phyloP scores from a whole-genome alignment of 208 protist genomes.

The Trypanosoma platydactyli region DNA sequence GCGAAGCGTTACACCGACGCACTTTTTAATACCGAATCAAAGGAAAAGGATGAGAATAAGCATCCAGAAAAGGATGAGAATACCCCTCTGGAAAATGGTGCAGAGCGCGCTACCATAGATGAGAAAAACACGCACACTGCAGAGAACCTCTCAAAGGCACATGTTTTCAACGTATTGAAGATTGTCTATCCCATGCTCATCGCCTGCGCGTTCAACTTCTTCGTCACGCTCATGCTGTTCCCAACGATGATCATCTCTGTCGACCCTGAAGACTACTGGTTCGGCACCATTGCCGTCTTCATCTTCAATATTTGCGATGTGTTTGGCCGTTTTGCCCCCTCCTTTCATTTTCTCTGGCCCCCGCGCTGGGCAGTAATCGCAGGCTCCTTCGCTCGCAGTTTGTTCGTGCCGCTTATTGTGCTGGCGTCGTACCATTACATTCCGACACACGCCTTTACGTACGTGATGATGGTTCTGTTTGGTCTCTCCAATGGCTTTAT shows the following conservation, averaged over 20 bases:
- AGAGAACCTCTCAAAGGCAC: slow-evolving; percentile 13
- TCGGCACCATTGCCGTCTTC: slow-evolving; percentile 47
- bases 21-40: slow-evolving; percentile 4
- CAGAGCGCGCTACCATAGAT: not conserved
- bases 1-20: slow-evolving; percentile 37
- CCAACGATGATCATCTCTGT: slow-evolving; percentile 45
- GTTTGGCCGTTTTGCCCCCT: slow-evolving; percentile 44
- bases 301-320: slow-evolving; percentile 64
- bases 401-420: slow-evolving; percentile 63
- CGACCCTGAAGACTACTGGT: slow-evolving; percentile 56
- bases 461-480: slow-evolving; percentile 57
- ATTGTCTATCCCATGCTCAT: slow-evolving; percentile 40
- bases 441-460: slow-evolving; percentile 38
- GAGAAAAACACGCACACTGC: slow-evolving; percentile 17
- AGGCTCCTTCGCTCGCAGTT: slow-evolving; percentile 36
- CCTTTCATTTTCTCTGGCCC: slow-evolving; percentile 44
- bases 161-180: slow-evolving; percentile 18
- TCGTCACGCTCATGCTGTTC: slow-evolving; percentile 66
- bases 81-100: not conserved
- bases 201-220: slow-evolving; percentile 44
- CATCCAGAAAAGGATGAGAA: not conserved
- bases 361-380: slow-evolving; percentile 43
- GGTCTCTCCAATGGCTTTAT: slow-evolving; percentile 63
- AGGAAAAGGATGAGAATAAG: not conserved
- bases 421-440: slow-evolving; percentile 60